These are phyloP conservation scores for Aspergillaceae sp. DNA, from an alignment of 2,329 filamentous ascomycete species.

Conservation along the genomic window DNA sequence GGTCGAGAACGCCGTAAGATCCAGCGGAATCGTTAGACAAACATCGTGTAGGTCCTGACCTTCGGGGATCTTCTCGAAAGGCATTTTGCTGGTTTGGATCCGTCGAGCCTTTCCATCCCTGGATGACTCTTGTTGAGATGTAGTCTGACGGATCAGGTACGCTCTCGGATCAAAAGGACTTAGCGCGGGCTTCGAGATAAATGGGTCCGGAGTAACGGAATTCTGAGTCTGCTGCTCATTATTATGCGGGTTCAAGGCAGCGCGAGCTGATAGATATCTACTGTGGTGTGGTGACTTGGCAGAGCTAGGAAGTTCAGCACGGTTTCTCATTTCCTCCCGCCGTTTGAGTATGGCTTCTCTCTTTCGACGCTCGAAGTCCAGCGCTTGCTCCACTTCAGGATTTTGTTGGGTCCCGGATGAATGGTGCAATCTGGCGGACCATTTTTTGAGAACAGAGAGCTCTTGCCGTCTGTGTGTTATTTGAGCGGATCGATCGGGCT, in stretches of 20 bases:
- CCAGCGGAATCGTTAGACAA: constrained; percentile 5
- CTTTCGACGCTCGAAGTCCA: constrained; percentile 34
- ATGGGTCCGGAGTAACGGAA: not conserved
- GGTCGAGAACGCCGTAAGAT: constrained; percentile 3
- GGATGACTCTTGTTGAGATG: not conserved
- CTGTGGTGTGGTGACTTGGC: constrained; percentile 21
- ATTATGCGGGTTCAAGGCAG: constrained; percentile 10
- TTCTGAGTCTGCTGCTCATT: not conserved
- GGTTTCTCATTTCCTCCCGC: constrained; percentile 12
- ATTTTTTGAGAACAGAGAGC: constrained; percentile 16
- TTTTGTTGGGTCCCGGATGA: constrained; percentile 5
- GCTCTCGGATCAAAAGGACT: constrained; percentile 21
- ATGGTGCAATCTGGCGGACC: constrained; percentile 15
- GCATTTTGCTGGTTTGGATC: constrained; percentile 16
- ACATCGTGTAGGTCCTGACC: constrained; percentile 16
- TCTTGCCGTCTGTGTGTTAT: constrained; percentile 7
- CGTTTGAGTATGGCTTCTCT: constrained; percentile 23
- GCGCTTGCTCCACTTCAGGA: constrained; percentile 20
- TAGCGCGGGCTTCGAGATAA: constrained; percentile 4
- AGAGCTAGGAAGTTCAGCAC: not conserved
- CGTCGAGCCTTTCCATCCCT: constrained; percentile 8
- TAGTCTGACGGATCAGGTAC: constrained; percentile 19
- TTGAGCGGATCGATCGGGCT: not conserved
- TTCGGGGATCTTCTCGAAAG: constrained; percentile 21
- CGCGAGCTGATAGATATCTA: constrained; percentile 24